phyloP scores from a whole-genome alignment of 768 basidiomycete species.

The Cystofilobasidium ferigula region DNA sequence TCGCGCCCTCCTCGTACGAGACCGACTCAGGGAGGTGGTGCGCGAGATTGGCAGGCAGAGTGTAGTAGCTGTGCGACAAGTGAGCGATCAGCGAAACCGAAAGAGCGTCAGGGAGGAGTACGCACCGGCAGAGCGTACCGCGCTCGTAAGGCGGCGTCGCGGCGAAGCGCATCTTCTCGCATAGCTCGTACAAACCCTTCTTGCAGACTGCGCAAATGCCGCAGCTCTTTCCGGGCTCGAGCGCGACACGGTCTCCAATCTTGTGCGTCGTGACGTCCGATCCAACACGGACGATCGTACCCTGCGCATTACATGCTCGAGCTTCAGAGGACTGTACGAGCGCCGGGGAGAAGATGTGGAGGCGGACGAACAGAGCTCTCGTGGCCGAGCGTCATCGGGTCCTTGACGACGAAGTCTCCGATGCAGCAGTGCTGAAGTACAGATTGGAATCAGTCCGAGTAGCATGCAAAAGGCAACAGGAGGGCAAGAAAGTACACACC shows the following conservation, averaged over 20 bases:
- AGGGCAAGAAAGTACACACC: not conserved
- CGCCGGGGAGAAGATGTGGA: not conserved
- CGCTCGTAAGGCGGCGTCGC: conserved; percentile 81
- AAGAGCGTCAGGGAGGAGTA: not conserved
- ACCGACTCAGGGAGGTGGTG: conserved; percentile 29
- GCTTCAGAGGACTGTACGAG: not conserved
- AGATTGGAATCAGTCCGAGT: conserved; percentile 65
- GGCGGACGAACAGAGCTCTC: conserved; percentile 71
- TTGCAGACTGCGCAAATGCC: conserved; percentile 75
- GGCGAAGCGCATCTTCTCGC: conserved; percentile 69
- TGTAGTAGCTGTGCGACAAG: conserved; percentile 45
- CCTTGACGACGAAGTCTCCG: conserved; percentile 61
- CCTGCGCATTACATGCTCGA: no score
- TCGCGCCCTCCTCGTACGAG: conserved; percentile 75
- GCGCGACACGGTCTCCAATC: conserved; percentile 73
- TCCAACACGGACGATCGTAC: conserved; percentile 48
- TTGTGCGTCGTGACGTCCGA: conserved; percentile 62
- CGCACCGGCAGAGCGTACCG: conserved; percentile 72
- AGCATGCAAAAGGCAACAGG: conserved; percentile 12
- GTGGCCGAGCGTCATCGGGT: conserved; percentile 73
- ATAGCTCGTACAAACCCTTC: conserved; percentile 67
- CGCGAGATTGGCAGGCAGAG: conserved; percentile 67
- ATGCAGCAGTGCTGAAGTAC: conserved; percentile 54
- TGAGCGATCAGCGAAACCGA: not conserved
- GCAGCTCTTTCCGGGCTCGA: conserved; percentile 85